Conservation (phyloP, 139 green algal genomes). For the Bryopsis sp. region DNA sequence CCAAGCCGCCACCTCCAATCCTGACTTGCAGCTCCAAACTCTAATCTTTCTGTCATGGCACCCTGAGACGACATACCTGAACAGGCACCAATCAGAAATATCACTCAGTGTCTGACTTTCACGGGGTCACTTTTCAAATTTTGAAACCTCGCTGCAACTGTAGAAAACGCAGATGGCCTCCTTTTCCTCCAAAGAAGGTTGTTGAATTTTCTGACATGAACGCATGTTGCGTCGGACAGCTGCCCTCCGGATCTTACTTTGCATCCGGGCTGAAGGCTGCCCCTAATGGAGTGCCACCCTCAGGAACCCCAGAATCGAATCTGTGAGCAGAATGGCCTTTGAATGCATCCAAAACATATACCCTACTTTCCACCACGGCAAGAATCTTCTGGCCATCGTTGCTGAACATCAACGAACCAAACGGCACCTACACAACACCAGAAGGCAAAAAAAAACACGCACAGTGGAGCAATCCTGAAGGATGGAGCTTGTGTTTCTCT, state of each 20-base stretch:
- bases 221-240: background rate
- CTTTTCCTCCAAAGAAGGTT: too few species aligned
- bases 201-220: conserved; percentile 1
- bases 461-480: too few species aligned
- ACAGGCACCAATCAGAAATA: background rate
- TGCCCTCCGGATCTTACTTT: background rate
- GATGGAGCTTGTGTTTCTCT: too few species aligned
- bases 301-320: background rate
- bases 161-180: too few species aligned
- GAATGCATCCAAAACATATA: conserved; percentile 15
- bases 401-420: conserved; percentile 9
- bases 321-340: conserved; percentile 4
- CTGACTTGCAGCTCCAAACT: background rate
- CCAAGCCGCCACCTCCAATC: background rate
- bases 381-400: conserved; percentile 17
- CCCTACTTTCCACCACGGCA: background rate
- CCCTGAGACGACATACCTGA: background rate
- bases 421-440: too few species aligned
- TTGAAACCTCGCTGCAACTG: too few species aligned
- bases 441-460: too few species aligned
- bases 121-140: too few species aligned
- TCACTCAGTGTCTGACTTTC: too few species aligned
- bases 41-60: conserved; percentile 15
- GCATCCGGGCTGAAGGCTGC: conserved; percentile 14
- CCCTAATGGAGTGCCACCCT: conserved; percentile 1